phyloP scores from a whole-genome alignment of 2,329 filamentous ascomycete genomes.

The Fusarium succisae region DNA sequence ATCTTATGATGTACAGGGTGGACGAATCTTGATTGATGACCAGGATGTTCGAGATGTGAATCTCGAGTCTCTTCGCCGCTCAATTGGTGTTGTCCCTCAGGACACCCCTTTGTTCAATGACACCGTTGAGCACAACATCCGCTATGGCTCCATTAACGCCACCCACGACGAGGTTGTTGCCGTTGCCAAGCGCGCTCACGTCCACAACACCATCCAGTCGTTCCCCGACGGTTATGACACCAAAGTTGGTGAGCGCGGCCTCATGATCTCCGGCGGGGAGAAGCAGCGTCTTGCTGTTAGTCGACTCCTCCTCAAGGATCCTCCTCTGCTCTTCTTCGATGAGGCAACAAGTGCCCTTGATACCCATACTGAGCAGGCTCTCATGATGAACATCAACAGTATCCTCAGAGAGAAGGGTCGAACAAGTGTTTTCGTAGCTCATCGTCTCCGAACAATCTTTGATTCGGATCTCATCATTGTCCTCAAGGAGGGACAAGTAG shows the following conservation, averaged over 20 bases:
- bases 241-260: slow-evolving; percentile 89
- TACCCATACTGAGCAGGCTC: slow-evolving; percentile 90
- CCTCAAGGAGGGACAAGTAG: slow-evolving; percentile 83
- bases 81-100: slow-evolving; percentile 95
- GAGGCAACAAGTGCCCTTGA: slow-evolving; percentile 93
- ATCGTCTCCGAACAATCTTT: slow-evolving; percentile 90
- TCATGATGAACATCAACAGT: slow-evolving; percentile 92
- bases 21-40: slow-evolving; percentile 89
- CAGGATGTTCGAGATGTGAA: slow-evolving; percentile 89
- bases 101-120: slow-evolving; percentile 98
- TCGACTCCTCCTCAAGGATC: slow-evolving; percentile 85
- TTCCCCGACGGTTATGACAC: slow-evolving; percentile 91
- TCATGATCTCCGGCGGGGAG: slow-evolving; percentile 97
- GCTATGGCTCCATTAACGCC: slow-evolving; percentile 86
- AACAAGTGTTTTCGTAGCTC: slow-evolving; percentile 95
- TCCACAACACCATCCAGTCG: slow-evolving; percentile 82
- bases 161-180: slow-evolving; percentile 75
- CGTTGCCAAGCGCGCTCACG: slow-evolving; percentile 83
- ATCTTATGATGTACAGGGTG: slow-evolving; percentile 88
- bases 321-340: slow-evolving; percentile 91
- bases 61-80: slow-evolving; percentile 81
- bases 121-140: slow-evolving; percentile 94
- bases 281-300: slow-evolving; percentile 91
- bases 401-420: slow-evolving; percentile 88
- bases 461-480: slow-evolving; percentile 95